phyloP scores from a whole-genome alignment of 352 stramenopile species.

The Halophytophthora polymorphica region DNA sequence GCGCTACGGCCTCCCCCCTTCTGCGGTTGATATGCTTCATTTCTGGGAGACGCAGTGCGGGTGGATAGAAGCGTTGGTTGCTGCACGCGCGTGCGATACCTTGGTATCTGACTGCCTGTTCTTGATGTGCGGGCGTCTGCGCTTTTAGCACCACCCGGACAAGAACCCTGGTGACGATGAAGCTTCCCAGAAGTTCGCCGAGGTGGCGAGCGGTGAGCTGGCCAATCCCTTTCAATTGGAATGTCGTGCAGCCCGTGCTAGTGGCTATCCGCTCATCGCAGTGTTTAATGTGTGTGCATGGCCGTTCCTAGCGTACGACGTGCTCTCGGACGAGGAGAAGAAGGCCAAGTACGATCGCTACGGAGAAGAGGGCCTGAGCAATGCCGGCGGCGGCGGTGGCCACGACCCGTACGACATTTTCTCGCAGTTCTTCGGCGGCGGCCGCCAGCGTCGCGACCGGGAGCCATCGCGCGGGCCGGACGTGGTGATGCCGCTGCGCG shows the following conservation, averaged over 20 bases:
- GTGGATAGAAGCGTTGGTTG: too few relatives aligned
- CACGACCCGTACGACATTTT: slow-evolving; percentile 82
- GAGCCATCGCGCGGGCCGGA: slow-evolving; percentile 67
- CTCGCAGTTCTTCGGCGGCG: slow-evolving; percentile 70
- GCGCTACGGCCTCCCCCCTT: too few relatives aligned
- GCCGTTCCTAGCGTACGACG: slow-evolving; percentile 73
- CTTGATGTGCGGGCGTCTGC: too few relatives aligned
- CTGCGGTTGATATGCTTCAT: too few relatives aligned
- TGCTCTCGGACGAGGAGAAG: slow-evolving; percentile 90
- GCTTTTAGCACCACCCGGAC: slow-evolving; percentile 77
- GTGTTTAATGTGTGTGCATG: slow-evolving; percentile 5
- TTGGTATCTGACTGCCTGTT: too few relatives aligned
- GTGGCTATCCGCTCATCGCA: too few relatives aligned
- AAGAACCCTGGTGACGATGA: slow-evolving; percentile 87
- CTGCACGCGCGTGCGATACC: too few relatives aligned
- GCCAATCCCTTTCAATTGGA: too few relatives aligned
- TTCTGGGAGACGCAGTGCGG: too few relatives aligned
- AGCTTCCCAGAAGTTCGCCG: slow-evolving; percentile 86
- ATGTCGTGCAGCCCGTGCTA: too few relatives aligned
- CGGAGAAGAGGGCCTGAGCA: slow-evolving; percentile 84
- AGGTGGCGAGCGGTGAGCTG: slow-evolving; percentile 68
- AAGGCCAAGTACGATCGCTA: slow-evolving; percentile 89
- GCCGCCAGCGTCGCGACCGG: slow-evolving; percentile 33
- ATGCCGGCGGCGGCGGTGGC: slow-evolving; percentile 40
- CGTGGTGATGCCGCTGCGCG: slow-evolving; percentile 85